Conservation (phyloP, 2,329 filamentous ascomycete genomes). For the Dissoconium aciculare region DNA sequence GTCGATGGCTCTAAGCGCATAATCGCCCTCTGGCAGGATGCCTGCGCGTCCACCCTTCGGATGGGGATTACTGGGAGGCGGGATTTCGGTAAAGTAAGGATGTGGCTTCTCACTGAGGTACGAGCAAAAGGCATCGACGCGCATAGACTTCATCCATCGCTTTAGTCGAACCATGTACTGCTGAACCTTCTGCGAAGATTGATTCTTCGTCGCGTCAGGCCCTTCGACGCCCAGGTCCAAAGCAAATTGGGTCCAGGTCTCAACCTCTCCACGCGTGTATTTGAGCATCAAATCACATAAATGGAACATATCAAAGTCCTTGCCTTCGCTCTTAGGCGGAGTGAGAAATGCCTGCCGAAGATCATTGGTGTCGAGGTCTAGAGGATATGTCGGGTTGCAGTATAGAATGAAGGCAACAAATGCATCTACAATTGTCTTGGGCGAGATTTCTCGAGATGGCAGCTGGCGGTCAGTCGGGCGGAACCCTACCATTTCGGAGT, state of each 20-base stretch:
- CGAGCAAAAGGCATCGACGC: slow-evolving; percentile 88
- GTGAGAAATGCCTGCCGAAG: slow-evolving; percentile 62
- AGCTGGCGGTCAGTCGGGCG: slow-evolving; percentile 38
- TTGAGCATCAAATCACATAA: slow-evolving; percentile 66
- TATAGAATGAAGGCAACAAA: slow-evolving; percentile 77
- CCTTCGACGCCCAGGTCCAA: slow-evolving; percentile 78
- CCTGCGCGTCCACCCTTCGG: slow-evolving; percentile 59
- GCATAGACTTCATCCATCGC: slow-evolving; percentile 94
- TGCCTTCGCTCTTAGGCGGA: slow-evolving; percentile 76
- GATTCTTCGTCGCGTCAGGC: slow-evolving; percentile 61
- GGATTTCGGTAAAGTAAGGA: slow-evolving; percentile 65
- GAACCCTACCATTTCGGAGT: slow-evolving; percentile 16
- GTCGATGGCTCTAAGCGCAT: slow-evolving; percentile 69
- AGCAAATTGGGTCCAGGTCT: slow-evolving; percentile 82
- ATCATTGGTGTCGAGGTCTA: slow-evolving; percentile 53
- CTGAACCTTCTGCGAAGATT: slow-evolving; percentile 78
- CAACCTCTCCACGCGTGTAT: slow-evolving; percentile 69
- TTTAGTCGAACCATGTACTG: slow-evolving; percentile 89
- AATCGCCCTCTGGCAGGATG: slow-evolving; percentile 72
- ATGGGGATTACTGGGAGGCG: slow-evolving; percentile 47
- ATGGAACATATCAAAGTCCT: slow-evolving; percentile 63
- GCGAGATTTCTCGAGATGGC: slow-evolving; percentile 53
- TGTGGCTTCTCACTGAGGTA: slow-evolving; percentile 67
- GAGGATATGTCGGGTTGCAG: slow-evolving; percentile 69
- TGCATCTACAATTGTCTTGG: slow-evolving; percentile 60